These are phyloP conservation scores for Handroanthus guayacan DNA, from an alignment of 257 asterid species.

Conservation along the genomic window DNA sequence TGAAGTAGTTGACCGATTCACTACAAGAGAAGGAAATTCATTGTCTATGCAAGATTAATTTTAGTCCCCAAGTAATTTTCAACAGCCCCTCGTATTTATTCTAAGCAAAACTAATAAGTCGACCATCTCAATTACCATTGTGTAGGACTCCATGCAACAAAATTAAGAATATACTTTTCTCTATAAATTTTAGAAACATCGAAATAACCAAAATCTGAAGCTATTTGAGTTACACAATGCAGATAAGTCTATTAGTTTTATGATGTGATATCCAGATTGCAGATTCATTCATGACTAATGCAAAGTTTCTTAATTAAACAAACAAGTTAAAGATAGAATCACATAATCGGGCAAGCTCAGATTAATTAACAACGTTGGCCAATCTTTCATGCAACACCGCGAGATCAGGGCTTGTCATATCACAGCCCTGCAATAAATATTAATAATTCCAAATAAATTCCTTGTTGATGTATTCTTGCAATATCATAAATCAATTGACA, in stretches of 20 bases:
- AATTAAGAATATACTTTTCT: too few species aligned
- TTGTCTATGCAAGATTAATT: too few species aligned
- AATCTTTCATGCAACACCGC: conserved; percentile 31
- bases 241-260: too few species aligned
- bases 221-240: not conserved
- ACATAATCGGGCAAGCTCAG: not conserved
- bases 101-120: not conserved
- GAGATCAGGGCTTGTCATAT: conserved; percentile 20
- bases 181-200: not conserved
- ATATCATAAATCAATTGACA: not conserved
- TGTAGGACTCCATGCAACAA: not conserved
- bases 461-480: too few species aligned
- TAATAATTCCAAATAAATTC: too few species aligned
- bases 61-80: not conserved
- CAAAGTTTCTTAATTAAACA: conserved; percentile 4
- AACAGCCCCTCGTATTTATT: not conserved
- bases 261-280: not conserved
- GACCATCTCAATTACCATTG: not conserved
- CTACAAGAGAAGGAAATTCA: too few species aligned
- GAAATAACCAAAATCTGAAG: not conserved
- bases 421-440: conserved; percentile 17
- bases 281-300: conserved; percentile 2
- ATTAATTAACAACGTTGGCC: not conserved
- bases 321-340: not conserved
- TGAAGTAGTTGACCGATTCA: too few species aligned